Evolutionary conservation across 805 yeast genomes (phyloP), one percentile per base, ranked within the genome.

Genomic region (Saturnispora saitoi): DNA sequence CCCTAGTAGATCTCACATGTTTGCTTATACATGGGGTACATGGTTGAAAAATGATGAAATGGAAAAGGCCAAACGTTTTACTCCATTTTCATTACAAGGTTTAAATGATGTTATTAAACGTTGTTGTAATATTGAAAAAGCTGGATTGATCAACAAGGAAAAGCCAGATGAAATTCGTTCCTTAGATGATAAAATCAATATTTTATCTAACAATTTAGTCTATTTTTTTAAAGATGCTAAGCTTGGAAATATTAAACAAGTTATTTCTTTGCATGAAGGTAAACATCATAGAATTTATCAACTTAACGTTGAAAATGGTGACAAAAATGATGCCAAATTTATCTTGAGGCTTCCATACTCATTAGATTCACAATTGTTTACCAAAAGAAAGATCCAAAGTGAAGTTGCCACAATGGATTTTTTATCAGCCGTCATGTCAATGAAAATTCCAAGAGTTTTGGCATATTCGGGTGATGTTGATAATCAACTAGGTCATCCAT

Each of bases 391-490:
- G 56, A 72, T 91, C 59, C 81, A 84, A 63, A 80, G 89, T 62
- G 99, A 91, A 66, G 96, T 82, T 47, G 99, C 99, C 19, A 91
- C 98, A 1, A 71, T 86, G 72, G 98, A 91, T 66, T 93, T 86
- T 64, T 72, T 83, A 48, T 64, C 71, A 32, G 65, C 76, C 54
- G 86, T 87, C 61, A 67, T 86, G 48, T 80, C 79, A 1, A 64
- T 84, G 43, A 73, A 76, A 22, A 86, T 86, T 40, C 97, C 97
- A 38, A 79, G 77, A 57, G 85, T 86, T 11, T 68, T 79, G 48
- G 76, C 83, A 2, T 85, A 80, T 59, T 87, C 88, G 50, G 71
- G 77, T 28, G 74, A 77, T 41, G 66, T 71, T 20, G 65, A 76
- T 42, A 91, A 90, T 62, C 73, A 80, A 12, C 60, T 90, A 31